Evolutionary conservation across 1,284 basidiomycete genomes (phyloP).

Genomic region (Austroboletus novae-zelandiae): DNA sequence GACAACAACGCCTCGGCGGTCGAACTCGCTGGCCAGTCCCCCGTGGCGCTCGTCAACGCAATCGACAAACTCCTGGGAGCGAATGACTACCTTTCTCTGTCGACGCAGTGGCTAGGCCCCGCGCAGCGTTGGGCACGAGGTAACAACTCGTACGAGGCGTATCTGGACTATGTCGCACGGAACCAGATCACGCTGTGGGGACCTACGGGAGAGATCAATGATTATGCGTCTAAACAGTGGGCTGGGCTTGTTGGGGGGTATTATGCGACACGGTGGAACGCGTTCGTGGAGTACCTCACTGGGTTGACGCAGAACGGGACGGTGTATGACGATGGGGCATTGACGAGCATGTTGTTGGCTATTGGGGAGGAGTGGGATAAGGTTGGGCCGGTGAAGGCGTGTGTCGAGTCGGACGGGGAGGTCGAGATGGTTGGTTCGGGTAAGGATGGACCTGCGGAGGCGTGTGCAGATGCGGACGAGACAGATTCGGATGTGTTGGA

Average conservation of each 20-base stretch:
- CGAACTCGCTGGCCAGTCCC: constrained; percentile 21
- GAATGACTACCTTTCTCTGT: constrained; percentile 36
- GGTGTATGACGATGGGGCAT: constrained; percentile 28
- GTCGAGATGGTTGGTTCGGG: too few species aligned
- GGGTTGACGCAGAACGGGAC: constrained; percentile 14
- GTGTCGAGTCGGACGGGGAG: too few species aligned
- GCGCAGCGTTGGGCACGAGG: constrained; percentile 26
- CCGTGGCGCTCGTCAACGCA: constrained; percentile 35
- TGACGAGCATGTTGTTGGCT: constrained; percentile 9
- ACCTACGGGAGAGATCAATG: constrained; percentile 40
- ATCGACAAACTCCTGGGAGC: constrained; percentile 39
- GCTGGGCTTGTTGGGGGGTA: constrained; percentile 41
- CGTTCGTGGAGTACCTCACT: constrained; percentile 30
- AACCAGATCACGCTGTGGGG: constrained; percentile 49
- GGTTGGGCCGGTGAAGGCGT: too few species aligned
- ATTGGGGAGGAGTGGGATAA: constrained; percentile 30
- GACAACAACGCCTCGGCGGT: constrained; percentile 22
- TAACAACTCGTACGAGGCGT: constrained; percentile 27
- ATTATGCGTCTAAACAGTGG: constrained; percentile 48
- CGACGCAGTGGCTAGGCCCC: constrained; percentile 36
- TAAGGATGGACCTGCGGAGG: too few species aligned
- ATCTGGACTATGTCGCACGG: constrained; percentile 41
- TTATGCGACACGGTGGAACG: constrained; percentile 37
- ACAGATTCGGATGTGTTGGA: too few species aligned
- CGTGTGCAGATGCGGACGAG: too few species aligned